Percentiles rank a stretch among this genome's conserved stretches.
phyloP scores from a whole-genome alignment of 2,329 filamentous ascomycete species.

The Fusarium drepaniforme region DNA sequence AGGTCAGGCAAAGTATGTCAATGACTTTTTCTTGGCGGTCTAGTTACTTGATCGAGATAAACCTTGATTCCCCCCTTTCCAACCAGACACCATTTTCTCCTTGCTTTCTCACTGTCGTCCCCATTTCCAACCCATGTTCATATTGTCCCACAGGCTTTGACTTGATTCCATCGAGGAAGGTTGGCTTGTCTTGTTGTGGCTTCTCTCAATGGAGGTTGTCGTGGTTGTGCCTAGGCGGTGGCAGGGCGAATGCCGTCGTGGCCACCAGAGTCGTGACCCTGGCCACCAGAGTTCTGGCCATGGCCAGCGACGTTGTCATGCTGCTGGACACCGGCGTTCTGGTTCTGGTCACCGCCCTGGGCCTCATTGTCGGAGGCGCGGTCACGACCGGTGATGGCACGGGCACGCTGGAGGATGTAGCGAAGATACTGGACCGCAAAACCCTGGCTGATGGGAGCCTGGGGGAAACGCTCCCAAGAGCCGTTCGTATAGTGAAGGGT shows the following conservation, averaged over 20 bases:
- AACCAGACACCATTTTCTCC: not conserved
- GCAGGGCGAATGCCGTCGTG: not conserved
- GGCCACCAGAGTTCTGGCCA: not conserved
- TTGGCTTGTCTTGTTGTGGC: not conserved
- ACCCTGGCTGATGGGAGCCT: not conserved
- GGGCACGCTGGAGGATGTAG: not conserved
- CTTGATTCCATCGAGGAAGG: not conserved
- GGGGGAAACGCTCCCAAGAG: not conserved
- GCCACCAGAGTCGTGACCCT: not conserved
- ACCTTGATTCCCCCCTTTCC: not conserved
- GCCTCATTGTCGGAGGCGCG: not conserved
- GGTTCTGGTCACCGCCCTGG: not conserved
- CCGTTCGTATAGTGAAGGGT: not conserved
- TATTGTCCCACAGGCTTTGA: not conserved
- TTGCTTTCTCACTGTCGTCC: not conserved
- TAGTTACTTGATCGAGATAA: constrained; percentile 1
- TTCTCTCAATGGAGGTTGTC: not conserved
- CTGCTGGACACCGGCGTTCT: not conserved
- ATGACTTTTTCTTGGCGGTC: not conserved
- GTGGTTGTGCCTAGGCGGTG: not conserved
- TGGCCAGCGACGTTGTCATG: not conserved
- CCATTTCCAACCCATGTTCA: not conserved
- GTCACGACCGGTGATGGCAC: not conserved
- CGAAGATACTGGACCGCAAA: not conserved
- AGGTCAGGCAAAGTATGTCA: not conserved